A percentile compares a stretch with the other conserved stretches of the same genome.
phyloP scores from a whole-genome alignment of 2,329 filamentous ascomycete genomes.

The Xylaria sp. region DNA sequence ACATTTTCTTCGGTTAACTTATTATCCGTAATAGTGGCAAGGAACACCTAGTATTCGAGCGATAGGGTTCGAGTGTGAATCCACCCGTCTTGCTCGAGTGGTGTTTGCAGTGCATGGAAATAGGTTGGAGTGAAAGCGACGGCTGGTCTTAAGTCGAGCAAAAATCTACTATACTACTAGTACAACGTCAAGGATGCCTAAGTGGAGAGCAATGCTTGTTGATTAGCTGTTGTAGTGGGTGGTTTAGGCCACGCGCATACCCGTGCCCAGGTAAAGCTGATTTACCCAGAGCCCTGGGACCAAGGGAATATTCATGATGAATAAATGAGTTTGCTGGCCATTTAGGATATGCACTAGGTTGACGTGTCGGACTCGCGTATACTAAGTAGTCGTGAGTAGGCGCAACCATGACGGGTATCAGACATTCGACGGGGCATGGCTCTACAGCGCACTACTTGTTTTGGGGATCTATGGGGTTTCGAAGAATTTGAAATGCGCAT shows the following conservation, averaged over 20 bases:
- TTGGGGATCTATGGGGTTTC: conserved; percentile 10
- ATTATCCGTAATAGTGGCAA: not conserved
- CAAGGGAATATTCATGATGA: conserved; percentile 10
- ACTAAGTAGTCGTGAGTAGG: conserved; percentile 6
- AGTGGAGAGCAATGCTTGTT: conserved; percentile 2
- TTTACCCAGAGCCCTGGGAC: conserved; percentile 37
- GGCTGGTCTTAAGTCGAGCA: conserved; percentile 9
- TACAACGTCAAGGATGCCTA: conserved; percentile 1
- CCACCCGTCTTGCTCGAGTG: not conserved
- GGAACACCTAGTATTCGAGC: not conserved
- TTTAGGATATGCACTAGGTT: conserved; percentile 11
- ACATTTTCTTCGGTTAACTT: conserved; percentile 9
- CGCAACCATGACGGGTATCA: not conserved
- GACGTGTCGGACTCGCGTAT: not conserved
- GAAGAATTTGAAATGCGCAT: conserved; percentile 3
- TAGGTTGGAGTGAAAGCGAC: not conserved
- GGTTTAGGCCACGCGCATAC: conserved; percentile 13
- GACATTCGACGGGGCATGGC: not conserved
- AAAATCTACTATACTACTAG: not conserved
- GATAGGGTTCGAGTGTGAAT: too few relatives aligned
- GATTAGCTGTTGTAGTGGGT: not conserved
- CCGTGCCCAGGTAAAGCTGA: conserved; percentile 13
- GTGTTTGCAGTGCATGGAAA: conserved; percentile 1
- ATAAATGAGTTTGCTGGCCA: conserved; percentile 17
- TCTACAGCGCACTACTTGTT: not conserved